phyloP scores from a whole-genome alignment of 495 filamentous ascomycete species.

The Talaromyces nanjingensis region DNA sequence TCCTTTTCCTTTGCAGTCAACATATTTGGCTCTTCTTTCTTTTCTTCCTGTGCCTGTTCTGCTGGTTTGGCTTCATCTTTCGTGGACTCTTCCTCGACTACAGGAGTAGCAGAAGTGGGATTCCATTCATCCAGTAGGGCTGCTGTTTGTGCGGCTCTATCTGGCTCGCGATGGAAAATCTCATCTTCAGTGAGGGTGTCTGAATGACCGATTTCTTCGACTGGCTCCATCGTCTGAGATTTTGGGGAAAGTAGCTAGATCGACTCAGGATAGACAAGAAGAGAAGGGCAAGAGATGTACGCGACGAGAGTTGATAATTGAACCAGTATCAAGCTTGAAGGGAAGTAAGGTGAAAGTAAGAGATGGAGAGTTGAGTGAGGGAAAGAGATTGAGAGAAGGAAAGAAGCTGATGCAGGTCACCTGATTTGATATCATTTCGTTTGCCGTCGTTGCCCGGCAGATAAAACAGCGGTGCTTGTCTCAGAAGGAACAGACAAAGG shows the following conservation, averaged over 20 bases:
- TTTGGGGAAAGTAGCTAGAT: not conserved
- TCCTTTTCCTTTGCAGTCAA: constrained; percentile 7
- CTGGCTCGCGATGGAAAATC: not conserved
- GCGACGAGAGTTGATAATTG: not conserved
- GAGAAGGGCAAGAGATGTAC: not conserved
- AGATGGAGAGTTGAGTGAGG: not conserved
- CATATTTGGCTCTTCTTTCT: not conserved
- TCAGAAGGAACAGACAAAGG: not conserved
- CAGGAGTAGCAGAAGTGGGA: not conserved
- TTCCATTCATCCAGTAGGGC: not conserved
- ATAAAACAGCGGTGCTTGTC: not conserved
- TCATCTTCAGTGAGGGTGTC: not conserved
- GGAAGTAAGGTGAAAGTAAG: not conserved
- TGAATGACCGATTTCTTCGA: not conserved
- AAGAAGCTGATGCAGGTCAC: not conserved
- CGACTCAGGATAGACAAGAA: not conserved
- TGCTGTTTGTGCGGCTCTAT: not conserved
- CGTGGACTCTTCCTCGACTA: not conserved
- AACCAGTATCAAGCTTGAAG: no score
- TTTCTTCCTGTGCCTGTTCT: not conserved
- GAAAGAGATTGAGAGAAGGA: not conserved
- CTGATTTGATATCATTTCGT: constrained; percentile 2
- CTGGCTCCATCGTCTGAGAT: not conserved
- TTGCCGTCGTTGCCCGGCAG: not conserved
- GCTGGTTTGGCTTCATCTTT: not conserved